A percentile compares a stretch with the other conserved stretches of the same genome.
Conservation (phyloP, 169 alveolate species). For the Perkinsus olseni region DNA sequence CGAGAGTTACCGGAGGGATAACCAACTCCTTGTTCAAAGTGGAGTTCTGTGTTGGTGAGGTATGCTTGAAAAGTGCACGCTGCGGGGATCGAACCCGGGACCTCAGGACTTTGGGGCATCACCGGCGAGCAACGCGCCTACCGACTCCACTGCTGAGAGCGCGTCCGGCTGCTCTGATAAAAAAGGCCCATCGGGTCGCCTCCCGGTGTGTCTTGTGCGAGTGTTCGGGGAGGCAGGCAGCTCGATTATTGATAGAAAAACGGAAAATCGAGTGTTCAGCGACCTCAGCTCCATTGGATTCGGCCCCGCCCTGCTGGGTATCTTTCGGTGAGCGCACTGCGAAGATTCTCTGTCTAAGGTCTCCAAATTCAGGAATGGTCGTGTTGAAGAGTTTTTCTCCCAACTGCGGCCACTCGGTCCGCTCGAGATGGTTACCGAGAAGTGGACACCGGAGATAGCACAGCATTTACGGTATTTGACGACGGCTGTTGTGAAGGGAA, state of each 20-base stretch:
- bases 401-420: neutral
- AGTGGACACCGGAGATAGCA: neutral
- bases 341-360: neutral
- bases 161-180: neutral
- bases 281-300: neutral
- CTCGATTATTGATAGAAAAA: neutral
- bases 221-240: neutral
- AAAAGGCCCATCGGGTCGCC: neutral
- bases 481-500: neutral
- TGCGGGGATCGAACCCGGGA: neutral
- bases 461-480: neutral
- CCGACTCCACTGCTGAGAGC: neutral
- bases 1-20: neutral
- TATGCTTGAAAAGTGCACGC: neutral
- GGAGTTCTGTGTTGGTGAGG: neutral
- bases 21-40: neutral
- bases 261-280: neutral
- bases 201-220: neutral
- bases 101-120: neutral
- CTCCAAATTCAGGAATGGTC: neutral
- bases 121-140: neutral
- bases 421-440: neutral
- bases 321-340: neutral
- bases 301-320: neutral
- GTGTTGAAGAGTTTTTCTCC: neutral